Evolutionary conservation across 495 filamentous ascomycete species (phyloP), one percentile per base, ranked within the genome.

Genomic region (Aspergillus cavernicola): DNA sequence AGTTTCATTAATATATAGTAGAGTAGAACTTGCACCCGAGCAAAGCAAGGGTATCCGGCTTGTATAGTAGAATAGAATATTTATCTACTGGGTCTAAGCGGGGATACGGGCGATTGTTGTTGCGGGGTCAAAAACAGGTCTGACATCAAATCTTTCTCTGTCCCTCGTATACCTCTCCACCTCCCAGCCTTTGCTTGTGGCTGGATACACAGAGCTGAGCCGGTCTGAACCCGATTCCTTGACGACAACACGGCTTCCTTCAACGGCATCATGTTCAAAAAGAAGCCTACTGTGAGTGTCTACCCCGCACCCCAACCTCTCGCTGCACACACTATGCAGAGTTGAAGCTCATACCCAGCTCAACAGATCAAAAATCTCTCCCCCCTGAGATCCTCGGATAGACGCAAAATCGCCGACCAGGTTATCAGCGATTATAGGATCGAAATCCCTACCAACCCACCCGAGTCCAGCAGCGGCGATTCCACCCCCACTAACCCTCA

Each of bases 321-420:
- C 35, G 16, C 15, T 4, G 6, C n/a, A 15, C 22, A 15, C 15
- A 50, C 31, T 16, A 23, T 2, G 24, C 13, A 7, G 2, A 43
- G 49, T 43, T 53, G 24, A 60, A 15, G 20, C 43, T 47, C 29
- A 47, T 12, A 13, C 22, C 22, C 31, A 5, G 8, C 12, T 23
- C 31, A 1, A 13, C 15, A 88, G 83, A 82, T 89, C 70, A 89
- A 89, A 67, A 81, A 86, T 13, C 68, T 86, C 0, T 73, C 85
- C 0, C 84, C 86, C 11, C 60, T 89, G 22, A 80, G 86, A 37
- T 87, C 86, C 32, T 88, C 86, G 2, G 86, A 89, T 52, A 80
- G 86, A 38, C 75, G 86, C 28, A 85, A 83, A 53, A 80, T 85
- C 38, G 86, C 85, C 33, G 85, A 88, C 56, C 76, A 83, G 56